Percentiles rank a stretch among this genome's conserved stretches.
phyloP scores from a whole-genome alignment of 495 filamentous ascomycete species.

The Tirmania nivea region DNA sequence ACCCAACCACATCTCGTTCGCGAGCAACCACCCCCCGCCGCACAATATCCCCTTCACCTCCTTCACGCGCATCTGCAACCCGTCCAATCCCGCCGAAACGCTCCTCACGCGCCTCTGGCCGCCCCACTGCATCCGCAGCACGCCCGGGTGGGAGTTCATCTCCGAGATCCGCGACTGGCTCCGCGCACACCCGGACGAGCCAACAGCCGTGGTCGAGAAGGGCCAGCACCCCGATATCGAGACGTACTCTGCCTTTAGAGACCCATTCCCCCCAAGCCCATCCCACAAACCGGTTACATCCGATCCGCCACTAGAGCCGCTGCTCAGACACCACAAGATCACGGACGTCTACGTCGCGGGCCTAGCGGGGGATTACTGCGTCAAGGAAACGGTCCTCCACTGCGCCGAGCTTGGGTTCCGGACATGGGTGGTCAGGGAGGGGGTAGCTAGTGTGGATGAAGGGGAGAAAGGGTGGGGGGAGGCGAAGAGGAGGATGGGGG shows the following conservation, averaged over 20 bases:
- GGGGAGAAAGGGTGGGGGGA: constrained; percentile 30
- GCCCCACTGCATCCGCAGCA: constrained; percentile 61
- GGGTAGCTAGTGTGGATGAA: constrained; percentile 44
- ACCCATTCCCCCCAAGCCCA: constrained; percentile 40
- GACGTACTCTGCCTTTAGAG: constrained; percentile 80
- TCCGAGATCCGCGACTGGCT: constrained; percentile 41
- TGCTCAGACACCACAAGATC: constrained; percentile 35
- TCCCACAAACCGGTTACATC: constrained; percentile 13
- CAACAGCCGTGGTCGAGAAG: constrained; percentile 39
- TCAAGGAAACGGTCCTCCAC: constrained; percentile 58
- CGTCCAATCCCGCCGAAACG: constrained; percentile 36
- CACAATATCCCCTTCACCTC: constrained; percentile 47
- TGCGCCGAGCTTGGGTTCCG: constrained; percentile 52
- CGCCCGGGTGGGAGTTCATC: constrained; percentile 49
- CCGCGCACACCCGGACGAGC: constrained; percentile 28
- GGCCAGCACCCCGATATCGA: constrained; percentile 52
- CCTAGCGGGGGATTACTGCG: constrained; percentile 76
- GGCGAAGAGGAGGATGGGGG: constrained; percentile 33
- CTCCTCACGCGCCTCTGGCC: constrained; percentile 66
- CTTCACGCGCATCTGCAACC: constrained; percentile 42
- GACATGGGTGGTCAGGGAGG: constrained; percentile 60
- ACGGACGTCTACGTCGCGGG: constrained; percentile 68
- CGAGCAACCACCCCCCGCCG: constrained; percentile 42
- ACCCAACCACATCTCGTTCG: constrained; percentile 68
- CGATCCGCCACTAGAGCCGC: constrained; percentile 6